Percentiles rank a stretch among this genome's conserved stretches.
phyloP scores from a whole-genome alignment of 2,329 filamentous ascomycete species.

The Paraphaeosphaeria sporulosa region DNA sequence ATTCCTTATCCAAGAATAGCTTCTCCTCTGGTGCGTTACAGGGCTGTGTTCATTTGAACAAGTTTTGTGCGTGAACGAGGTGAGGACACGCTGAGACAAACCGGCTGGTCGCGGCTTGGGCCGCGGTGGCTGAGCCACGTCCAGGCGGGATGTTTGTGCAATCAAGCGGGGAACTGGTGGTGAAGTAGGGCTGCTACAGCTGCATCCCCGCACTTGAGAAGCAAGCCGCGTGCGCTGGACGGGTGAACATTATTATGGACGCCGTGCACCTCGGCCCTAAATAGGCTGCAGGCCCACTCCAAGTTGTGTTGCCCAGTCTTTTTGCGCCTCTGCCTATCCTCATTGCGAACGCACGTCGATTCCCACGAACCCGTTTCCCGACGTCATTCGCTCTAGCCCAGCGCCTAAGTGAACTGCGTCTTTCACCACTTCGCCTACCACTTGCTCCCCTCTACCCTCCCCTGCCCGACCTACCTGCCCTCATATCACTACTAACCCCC shows the following conservation, averaged over 20 bases:
- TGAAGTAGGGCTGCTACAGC: conserved; percentile 3
- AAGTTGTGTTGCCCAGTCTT: conserved; percentile 6
- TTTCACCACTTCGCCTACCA: conserved; percentile 20
- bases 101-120: not conserved
- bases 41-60: not conserved
- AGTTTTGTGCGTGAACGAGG: not conserved
- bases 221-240: conserved; percentile 6
- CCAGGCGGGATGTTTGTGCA: conserved; percentile 7
- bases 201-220: conserved; percentile 14
- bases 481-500: conserved; percentile 13
- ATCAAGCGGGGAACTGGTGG: conserved; percentile 6
- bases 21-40: not conserved
- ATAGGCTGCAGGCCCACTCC: not conserved
- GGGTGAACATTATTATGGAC: not conserved
- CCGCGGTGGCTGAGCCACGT: conserved; percentile 6
- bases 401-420: conserved; percentile 26
- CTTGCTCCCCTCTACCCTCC: conserved; percentile 3
- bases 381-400: conserved; percentile 33
- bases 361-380: conserved; percentile 18
- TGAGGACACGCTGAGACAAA: not conserved
- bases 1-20: conserved; percentile 8
- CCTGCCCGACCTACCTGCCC: conserved; percentile 2
- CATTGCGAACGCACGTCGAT: conserved; percentile 18
- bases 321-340: conserved; percentile 4
- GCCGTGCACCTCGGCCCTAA: not conserved